Conservation (phyloP, 2,329 filamentous ascomycete species). For the Fusarium equiseti region DNA sequence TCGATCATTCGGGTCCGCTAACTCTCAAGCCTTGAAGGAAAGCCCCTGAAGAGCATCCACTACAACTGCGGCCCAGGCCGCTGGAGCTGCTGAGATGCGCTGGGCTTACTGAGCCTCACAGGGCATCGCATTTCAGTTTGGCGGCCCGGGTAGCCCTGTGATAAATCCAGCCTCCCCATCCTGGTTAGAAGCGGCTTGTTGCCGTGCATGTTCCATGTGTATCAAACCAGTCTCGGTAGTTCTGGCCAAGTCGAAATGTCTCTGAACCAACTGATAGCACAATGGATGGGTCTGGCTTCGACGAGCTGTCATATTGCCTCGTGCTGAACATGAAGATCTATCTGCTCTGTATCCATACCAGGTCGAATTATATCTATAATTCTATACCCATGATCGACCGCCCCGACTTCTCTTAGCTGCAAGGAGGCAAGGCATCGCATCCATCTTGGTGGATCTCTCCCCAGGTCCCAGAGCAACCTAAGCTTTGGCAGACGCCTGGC, state of each 20-base stretch:
- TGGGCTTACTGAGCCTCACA: conserved; percentile 36
- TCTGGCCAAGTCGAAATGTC: conserved; percentile 23
- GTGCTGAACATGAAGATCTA: not conserved
- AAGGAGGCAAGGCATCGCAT: conserved; percentile 32
- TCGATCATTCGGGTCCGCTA: conserved; percentile 18
- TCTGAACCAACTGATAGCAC: conserved; percentile 8
- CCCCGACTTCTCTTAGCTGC: conserved; percentile 36
- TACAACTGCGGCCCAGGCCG: conserved; percentile 19
- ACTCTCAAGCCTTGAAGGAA: conserved; percentile 9
- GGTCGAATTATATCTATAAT: conserved; percentile 20
- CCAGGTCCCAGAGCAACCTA: conserved; percentile 35
- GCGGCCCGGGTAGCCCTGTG: conserved; percentile 17
- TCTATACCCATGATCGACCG: conserved; percentile 28
- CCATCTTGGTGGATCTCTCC: conserved; percentile 35
- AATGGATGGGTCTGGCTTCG: not conserved
- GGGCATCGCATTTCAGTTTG: conserved; percentile 19
- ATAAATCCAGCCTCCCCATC: conserved; percentile 19
- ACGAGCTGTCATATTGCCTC: not conserved
- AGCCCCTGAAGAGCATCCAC: conserved; percentile 40
- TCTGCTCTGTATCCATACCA: not conserved
- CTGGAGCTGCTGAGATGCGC: conserved; percentile 30
- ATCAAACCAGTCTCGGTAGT: conserved; percentile 36
- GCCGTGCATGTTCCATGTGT: conserved; percentile 32
- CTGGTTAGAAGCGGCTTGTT: conserved; percentile 31
- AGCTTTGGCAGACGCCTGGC: conserved; percentile 29